Evolutionary conservation across 169 alveolate species (phyloP).

Genomic region (Plasmodium reichenowi): DNA sequence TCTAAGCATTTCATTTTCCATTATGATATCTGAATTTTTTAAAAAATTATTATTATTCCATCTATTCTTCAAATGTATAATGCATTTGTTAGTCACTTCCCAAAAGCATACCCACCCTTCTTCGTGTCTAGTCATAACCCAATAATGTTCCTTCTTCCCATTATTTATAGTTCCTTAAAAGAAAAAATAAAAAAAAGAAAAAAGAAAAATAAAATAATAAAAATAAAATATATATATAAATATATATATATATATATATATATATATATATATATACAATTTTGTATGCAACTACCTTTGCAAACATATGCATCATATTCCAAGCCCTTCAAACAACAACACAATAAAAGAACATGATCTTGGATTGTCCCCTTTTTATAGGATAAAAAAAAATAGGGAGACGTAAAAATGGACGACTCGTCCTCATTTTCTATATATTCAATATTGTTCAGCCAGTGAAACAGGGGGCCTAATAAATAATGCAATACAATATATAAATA

Average conservation of each 20-base stretch:
- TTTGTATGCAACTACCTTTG: constrained; percentile 60
- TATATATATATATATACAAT: background rate
- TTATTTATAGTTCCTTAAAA: constrained; percentile 78
- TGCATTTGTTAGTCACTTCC: constrained; percentile 83
- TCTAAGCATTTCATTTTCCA: constrained; percentile 50
- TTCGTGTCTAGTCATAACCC: constrained; percentile 85
- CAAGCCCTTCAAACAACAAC: constrained; percentile 81
- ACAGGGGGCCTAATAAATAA: constrained; percentile 67
- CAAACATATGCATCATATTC: constrained; percentile 85
- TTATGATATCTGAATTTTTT: constrained; percentile 21
- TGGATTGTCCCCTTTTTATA: constrained; percentile 83
- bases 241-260: background rate
- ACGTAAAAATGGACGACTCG: constrained; percentile 76
- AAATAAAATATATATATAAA: background rate
- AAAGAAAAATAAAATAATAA: no score
- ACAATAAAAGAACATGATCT: constrained; percentile 80
- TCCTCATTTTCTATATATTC: constrained; percentile 79
- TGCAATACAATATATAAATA: background rate
- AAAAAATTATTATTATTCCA: constrained; percentile 68
- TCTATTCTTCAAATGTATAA: constrained; percentile 52
- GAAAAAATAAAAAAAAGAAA: background rate
- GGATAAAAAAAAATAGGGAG: constrained; percentile 80
- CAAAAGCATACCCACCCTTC: constrained; percentile 83
- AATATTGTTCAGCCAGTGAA: constrained; percentile 83
- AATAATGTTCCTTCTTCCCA: constrained; percentile 81